Evolutionary conservation across 805 yeast genomes (phyloP), one percentile per base, ranked within the genome.

Genomic region (Danielia reshetovae): DNA sequence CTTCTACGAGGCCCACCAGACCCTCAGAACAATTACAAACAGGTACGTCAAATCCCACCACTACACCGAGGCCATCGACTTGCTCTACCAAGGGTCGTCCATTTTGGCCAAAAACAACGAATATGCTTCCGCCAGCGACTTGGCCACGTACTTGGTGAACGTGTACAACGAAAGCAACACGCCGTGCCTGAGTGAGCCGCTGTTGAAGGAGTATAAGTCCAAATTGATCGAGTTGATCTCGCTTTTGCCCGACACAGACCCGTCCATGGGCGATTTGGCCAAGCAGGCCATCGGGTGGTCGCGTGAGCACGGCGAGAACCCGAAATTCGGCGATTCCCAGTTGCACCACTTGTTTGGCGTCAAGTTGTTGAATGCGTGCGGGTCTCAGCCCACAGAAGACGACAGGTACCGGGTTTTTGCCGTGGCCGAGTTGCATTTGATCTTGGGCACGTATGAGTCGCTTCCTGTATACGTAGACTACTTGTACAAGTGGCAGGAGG

Each of bases 1-100:
- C 36, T 87, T 72, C 62, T 90, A 90, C 56, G 98, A 93, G 56
- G 97, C 97, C 0, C 96, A 90, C 57, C 97, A 93, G 59, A 89
- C 96, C 0, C 71, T 93, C 33, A 70, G 96, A 52, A 87, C 97
- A 5, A 84, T 90, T 35, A 85, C 85, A 27, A 88, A 88, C 46
- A 72, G 98, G 54, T 83, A 85, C 52, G 81, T 84, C 27, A 77
- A 85, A 43, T 55, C 79, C 16, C 77, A 77, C 40, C 77, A 81
- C 39, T 85, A 73, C 55, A 64, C 60, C 3, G 81, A 82, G 25
- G 95, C 97, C 7, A 70, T 77, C 33, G 88, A 84, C 31, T 62
- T 88, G 37, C 68, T 90, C 21, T 76, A 77, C 48, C 78, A 79
- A 46, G 89, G 90, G 27, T 74, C 94, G 0, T 63, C 75, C 40